phyloP scores from a whole-genome alignment of 192 early-diverging fungal species.

The Radiomyces spectabilis region DNA sequence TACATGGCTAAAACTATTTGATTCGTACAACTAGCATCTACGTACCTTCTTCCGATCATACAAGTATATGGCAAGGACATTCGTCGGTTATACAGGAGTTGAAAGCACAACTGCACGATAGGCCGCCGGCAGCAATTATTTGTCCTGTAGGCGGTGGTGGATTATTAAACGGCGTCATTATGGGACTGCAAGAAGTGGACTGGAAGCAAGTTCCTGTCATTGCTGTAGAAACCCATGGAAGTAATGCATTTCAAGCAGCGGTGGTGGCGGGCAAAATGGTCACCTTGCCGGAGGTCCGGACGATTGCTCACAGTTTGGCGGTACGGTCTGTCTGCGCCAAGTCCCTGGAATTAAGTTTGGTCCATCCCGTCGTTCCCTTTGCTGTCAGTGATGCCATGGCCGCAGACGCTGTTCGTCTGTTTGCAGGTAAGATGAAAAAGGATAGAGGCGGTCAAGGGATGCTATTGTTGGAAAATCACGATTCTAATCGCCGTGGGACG shows the following conservation, averaged over 20 bases:
- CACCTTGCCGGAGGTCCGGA: slow-evolving; percentile 34
- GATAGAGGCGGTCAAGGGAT: too few species aligned
- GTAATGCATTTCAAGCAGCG: slow-evolving; percentile 61
- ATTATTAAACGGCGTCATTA: slow-evolving; percentile 58
- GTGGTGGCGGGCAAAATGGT: slow-evolving; percentile 45
- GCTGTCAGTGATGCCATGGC: slow-evolving; percentile 52
- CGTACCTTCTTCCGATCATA: slow-evolving; percentile 52
- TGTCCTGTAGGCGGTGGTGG: slow-evolving; percentile 66
- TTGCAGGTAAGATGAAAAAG: slow-evolving; percentile 39
- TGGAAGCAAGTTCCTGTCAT: slow-evolving; percentile 67
- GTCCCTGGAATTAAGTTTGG: slow-evolving; percentile 35
- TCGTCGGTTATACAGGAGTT: slow-evolving; percentile 56
- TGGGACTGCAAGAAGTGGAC: slow-evolving; percentile 46
- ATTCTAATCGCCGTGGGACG: too few species aligned
- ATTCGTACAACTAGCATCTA: slow-evolving; percentile 24
- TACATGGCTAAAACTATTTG: background rate
- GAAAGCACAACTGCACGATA: slow-evolving; percentile 47
- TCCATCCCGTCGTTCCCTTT: slow-evolving; percentile 49
- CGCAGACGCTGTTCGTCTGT: slow-evolving; percentile 39
- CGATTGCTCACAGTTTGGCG: slow-evolving; percentile 37
- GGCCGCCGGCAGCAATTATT: slow-evolving; percentile 55
- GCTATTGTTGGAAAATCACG: too few species aligned
- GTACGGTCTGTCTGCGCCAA: slow-evolving; percentile 33
- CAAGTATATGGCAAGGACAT: slow-evolving; percentile 51
- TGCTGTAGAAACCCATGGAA: slow-evolving; percentile 69